Evolutionary conservation across 257 asterid genomes (phyloP).

Genomic region (Schizonepeta tenuifolia): DNA sequence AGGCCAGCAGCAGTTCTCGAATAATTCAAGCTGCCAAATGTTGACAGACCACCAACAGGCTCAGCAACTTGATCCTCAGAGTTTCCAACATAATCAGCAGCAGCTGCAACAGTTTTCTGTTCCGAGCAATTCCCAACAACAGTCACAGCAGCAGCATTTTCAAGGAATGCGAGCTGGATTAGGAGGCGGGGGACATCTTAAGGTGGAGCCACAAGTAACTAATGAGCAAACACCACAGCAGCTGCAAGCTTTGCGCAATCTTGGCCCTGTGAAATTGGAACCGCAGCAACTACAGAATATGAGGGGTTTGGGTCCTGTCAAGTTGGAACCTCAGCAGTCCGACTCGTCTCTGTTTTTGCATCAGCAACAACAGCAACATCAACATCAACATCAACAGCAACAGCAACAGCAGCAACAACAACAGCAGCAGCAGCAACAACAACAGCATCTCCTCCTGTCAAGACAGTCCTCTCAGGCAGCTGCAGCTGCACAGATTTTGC

Average conservation of each 20-base stretch:
- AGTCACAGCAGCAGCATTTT: conserved; percentile 56
- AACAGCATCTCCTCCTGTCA: conserved; percentile 65
- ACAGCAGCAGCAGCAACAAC: conserved; percentile 58
- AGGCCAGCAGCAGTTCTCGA: conserved; percentile 65
- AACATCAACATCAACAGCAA: conserved; percentile 46
- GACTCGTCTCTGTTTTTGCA: conserved; percentile 68
- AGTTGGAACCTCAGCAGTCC: conserved; percentile 73
- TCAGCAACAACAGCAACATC: conserved; percentile 63
- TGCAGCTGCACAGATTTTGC: conserved; percentile 78
- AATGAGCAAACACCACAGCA: conserved; percentile 67
- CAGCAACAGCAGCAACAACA: conserved; percentile 55
- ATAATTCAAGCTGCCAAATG: conserved; percentile 54
- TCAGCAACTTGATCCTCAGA: conserved; percentile 58
- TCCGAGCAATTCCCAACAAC: conserved; percentile 61
- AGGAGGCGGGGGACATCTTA: conserved; percentile 64
- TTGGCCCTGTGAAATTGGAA: conserved; percentile 70
- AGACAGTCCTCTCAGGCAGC: conserved; percentile 69
- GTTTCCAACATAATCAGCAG: conserved; percentile 68
- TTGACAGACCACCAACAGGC: conserved; percentile 56
- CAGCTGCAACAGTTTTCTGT: conserved; percentile 57
- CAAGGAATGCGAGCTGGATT: conserved; percentile 68
- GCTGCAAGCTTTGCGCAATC: conserved; percentile 56
- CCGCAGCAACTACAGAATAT: conserved; percentile 68
- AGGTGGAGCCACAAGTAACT: conserved; percentile 58
- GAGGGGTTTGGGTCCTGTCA: conserved; percentile 63